phyloP scores from a whole-genome alignment of 2,329 filamentous ascomycete species.

The Boeremia exigua region DNA sequence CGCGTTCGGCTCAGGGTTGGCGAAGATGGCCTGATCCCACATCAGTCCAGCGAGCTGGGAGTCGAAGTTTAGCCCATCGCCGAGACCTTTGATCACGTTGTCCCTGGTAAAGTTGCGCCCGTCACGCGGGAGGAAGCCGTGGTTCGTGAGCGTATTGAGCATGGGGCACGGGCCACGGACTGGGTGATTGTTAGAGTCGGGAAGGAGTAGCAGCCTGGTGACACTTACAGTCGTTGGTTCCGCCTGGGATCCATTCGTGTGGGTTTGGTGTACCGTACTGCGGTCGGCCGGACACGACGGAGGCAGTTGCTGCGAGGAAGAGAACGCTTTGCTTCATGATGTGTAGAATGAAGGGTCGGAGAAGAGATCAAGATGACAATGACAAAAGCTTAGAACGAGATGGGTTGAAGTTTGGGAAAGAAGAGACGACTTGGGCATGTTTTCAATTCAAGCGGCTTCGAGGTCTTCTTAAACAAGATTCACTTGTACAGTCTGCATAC shows the following conservation, averaged over 20 bases:
- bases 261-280: conserved; percentile 14
- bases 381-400: neutral
- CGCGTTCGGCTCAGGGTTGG: conserved; percentile 36
- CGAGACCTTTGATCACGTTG: conserved; percentile 49
- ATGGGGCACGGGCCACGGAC: conserved; percentile 43
- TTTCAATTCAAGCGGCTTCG: neutral
- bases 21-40: conserved; percentile 52
- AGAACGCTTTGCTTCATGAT: conserved; percentile 16
- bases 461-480: neutral
- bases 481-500: neutral
- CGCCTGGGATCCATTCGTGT: conserved; percentile 27
- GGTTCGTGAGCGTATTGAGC: conserved; percentile 47
- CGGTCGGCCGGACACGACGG: conserved; percentile 13
- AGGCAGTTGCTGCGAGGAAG: conserved; percentile 8
- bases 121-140: conserved; percentile 41
- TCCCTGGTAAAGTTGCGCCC: conserved; percentile 44
- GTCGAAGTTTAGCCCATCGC: conserved; percentile 54
- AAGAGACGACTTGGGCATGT: neutral
- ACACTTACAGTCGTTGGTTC: conserved; percentile 23
- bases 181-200: neutral
- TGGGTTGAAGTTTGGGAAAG: too few relatives aligned
- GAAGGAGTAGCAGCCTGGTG: too few relatives aligned
- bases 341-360: neutral
- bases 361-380: neutral
- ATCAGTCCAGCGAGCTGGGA: conserved; percentile 49